Evolutionary conservation across 2,329 filamentous ascomycete genomes (phyloP), one percentile per base, ranked within the genome.

Genomic region (Xylariaceae sp.): DNA sequence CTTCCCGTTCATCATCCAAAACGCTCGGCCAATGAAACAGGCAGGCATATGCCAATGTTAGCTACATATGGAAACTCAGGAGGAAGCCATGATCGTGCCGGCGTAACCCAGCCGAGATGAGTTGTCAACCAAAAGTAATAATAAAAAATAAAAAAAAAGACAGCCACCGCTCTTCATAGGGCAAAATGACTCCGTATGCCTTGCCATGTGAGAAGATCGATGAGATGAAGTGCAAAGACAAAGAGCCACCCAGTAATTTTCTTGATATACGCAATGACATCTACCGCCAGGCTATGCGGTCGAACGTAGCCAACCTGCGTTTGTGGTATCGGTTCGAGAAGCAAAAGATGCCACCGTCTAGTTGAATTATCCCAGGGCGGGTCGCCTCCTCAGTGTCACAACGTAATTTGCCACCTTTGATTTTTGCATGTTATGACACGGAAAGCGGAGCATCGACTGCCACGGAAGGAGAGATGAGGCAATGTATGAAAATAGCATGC

Each of bases 11-110:
- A 29, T 37, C 32, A 37, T 37, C 32, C 32, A 3, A 37, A 37
- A 16, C 32, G 14, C 14, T 37, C 9, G 14, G 14, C 32, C 32
- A 37, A 37, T 37, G 14, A 37, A 10, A 12, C 32, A 37, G 32
- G 14, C 14, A 21, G 21, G 6, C 20, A 40, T 44, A 56, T 48
- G 40, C 50, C 51, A 20, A 32, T 18, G 47, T 32, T 46, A 57
- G 54, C 48, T 61, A 49, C 54, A 56, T 18, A 42, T 45, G 12
- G 29, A 50, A 57, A 46, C 45, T 7, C 40, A 53, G 29, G 46
- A 20, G 40, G 51, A 57, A 56, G 40, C 51, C 59, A 52, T 54
- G 49, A 56, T 62, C 60, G 49, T 62, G 54, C 56, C 57, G 57
- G 45, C 60, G 46, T 62, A 40, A 57, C 44, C 48, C 51, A 46